phyloP scores from a whole-genome alignment of 345 rosid species.

The Hibiscus tridactylites region DNA sequence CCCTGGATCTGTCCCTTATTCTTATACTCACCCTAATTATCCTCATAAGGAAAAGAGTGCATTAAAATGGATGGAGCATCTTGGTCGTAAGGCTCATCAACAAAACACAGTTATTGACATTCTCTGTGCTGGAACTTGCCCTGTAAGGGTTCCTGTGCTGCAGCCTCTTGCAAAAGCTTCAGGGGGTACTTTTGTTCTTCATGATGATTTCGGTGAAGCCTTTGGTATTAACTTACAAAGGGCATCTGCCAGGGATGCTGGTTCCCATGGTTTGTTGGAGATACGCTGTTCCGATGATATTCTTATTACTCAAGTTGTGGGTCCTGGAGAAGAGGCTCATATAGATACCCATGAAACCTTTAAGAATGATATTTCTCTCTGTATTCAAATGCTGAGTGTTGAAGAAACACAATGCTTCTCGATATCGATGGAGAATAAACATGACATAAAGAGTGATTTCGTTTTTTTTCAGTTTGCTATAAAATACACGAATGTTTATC shows the following conservation, averaged over 20 bases:
- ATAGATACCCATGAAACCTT: slow-evolving; percentile 62
- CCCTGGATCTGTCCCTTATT: slow-evolving; percentile 87
- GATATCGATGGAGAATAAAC: slow-evolving; percentile 72
- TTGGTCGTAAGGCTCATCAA: slow-evolving; percentile 70
- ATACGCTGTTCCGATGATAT: slow-evolving; percentile 94
- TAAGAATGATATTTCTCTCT: slow-evolving; percentile 53
- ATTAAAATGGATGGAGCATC: slow-evolving; percentile 72
- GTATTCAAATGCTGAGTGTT: slow-evolving; percentile 76
- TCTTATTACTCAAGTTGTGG: slow-evolving; percentile 76
- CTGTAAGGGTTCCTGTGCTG: slow-evolving; percentile 78
- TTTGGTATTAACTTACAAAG: slow-evolving; percentile 95
- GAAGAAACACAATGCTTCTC: slow-evolving; percentile 96
- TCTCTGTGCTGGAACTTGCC: slow-evolving; percentile 96
- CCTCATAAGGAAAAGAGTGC: slow-evolving; percentile 85
- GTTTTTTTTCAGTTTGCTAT: slow-evolving; percentile 67
- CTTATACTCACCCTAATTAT: slow-evolving; percentile 78
- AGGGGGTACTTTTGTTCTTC: slow-evolving; percentile 93
- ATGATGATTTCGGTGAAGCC: slow-evolving; percentile 98
- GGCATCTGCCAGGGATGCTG: slow-evolving; percentile 20
- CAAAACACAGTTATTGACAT: slow-evolving; percentile 80
- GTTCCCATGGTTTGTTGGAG: slow-evolving; percentile 29
- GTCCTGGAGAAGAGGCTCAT: slow-evolving; percentile 95
- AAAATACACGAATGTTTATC: slow-evolving; percentile 68
- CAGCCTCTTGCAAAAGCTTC: slow-evolving; percentile 95
- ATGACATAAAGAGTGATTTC: slow-evolving; percentile 59